These are phyloP conservation scores for Pseudogymnoascus sp. DNA, from an alignment of 2,329 filamentous ascomycete genomes.

Conservation along the genomic window DNA sequence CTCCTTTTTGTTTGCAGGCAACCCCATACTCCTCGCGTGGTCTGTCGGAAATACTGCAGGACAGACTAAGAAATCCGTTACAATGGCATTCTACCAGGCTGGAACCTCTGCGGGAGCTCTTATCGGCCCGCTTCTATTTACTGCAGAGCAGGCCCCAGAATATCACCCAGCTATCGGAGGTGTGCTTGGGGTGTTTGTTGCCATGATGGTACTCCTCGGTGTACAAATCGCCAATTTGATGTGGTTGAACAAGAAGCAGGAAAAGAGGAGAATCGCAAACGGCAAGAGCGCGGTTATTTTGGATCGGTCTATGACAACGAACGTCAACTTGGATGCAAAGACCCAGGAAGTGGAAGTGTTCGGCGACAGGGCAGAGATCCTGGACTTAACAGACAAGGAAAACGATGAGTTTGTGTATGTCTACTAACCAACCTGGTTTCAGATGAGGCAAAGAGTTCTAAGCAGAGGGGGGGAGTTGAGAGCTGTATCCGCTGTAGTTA, in stretches of 20 bases:
- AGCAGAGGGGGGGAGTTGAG: background rate
- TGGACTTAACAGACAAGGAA: slow-evolving; percentile 55
- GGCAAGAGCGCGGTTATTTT: slow-evolving; percentile 53
- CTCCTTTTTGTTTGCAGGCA: slow-evolving; percentile 57
- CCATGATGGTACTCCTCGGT: slow-evolving; percentile 43
- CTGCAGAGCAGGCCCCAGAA: slow-evolving; percentile 45
- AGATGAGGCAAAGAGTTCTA: slow-evolving; percentile 10
- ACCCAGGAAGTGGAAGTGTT: background rate
- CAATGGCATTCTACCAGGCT: slow-evolving; percentile 57
- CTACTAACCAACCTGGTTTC: slow-evolving; percentile 32
- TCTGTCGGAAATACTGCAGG: slow-evolving; percentile 62
- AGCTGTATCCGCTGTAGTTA: background rate
- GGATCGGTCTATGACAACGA: slow-evolving; percentile 50
- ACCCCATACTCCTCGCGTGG: slow-evolving; percentile 60
- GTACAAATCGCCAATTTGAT: slow-evolving; percentile 48
- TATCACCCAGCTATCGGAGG: slow-evolving; percentile 51
- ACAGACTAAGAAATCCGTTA: slow-evolving; percentile 57
- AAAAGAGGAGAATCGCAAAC: slow-evolving; percentile 44
- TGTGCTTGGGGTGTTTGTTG: slow-evolving; percentile 46
- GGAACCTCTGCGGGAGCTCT: slow-evolving; percentile 57
- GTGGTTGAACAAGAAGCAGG: slow-evolving; percentile 49
- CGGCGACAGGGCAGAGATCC: slow-evolving; percentile 25
- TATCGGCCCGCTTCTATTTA: slow-evolving; percentile 57
- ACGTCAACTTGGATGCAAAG: background rate
- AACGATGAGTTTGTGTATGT: slow-evolving; percentile 64